Base-by-base conservation (phyloP, 331 rosid species). In the Telfairia occidentalis region DNA sequence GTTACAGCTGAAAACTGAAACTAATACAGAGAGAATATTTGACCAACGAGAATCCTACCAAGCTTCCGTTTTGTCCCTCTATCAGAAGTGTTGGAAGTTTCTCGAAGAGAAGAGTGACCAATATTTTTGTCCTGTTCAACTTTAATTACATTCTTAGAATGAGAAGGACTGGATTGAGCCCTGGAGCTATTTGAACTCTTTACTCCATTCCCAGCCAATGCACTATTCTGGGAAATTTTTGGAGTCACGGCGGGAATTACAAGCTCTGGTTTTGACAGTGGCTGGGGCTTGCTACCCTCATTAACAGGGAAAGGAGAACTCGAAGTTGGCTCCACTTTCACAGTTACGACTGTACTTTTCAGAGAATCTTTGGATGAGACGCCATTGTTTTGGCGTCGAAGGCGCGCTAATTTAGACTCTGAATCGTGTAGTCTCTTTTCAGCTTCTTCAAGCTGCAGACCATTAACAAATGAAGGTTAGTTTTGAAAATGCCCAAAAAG, bases 361-460 rank as follows among this genome's bases (percentile, higher is more conserved):
- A 53, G 13, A 53, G 77, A 34, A 55, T 48, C 83, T 82, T 76
- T 76, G 46, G 79, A 78, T 19, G 87, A 52, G 66, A 71, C 77
- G 0, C 32, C 57, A 43, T 79, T 79, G 34, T 24, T 52, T 9
- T 77, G 87, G 69, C 88, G 79, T 37, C 91, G 89, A 77, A 92
- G 92, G 69, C 92, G 86, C 67, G 96, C 92, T 90, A 95, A 85
- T 86, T 84, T 83, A 30, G 82, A 78, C 65, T 87, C 84, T 30
- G 97, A 79, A 85, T 92, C 97, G 61, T 49, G 79, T 65, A 92
- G 81, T 84, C 87, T 87, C 78, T 76, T 84, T 83, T 89, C 96
- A 4, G 96, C 86, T 76, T 92, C 99, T 8, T 79, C 86, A 82
- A 95, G 96, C 97, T 92, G 88, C 86, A 64, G 52, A 38, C 66